phyloP scores from a whole-genome alignment of 805 yeast species.

The Wickerhamomyces mucosus region DNA sequence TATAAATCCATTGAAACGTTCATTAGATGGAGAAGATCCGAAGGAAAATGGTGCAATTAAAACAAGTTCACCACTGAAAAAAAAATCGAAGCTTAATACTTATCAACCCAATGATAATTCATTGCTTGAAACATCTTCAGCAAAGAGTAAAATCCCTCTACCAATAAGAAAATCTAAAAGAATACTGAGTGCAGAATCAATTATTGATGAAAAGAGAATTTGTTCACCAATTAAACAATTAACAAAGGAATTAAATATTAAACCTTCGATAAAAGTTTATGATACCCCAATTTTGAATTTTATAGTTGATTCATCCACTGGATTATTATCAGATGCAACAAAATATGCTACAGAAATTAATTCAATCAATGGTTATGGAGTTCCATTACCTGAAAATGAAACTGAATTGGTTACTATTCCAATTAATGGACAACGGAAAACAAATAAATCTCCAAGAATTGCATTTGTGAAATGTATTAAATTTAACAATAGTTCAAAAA shows the following conservation, averaged over 20 bases:
- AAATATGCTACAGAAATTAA: conserved; percentile 62
- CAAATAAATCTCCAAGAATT: conserved; percentile 7
- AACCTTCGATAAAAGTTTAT: conserved; percentile 9
- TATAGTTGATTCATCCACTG: conserved; percentile 55
- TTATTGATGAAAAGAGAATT: conserved; percentile 1
- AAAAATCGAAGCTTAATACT: too few relatives aligned
- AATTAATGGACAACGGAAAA: conserved; percentile 4
- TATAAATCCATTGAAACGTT: too few relatives aligned
- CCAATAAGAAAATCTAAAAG: conserved; percentile 3
- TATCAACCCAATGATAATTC: too few relatives aligned
- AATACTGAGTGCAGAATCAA: not conserved
- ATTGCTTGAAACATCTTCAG: too few relatives aligned
- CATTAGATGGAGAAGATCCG: too few relatives aligned
- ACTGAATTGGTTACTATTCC: conserved; percentile 57
- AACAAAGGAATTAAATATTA: too few relatives aligned
- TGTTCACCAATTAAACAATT: too few relatives aligned
- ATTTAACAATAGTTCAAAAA: conserved; percentile 1
- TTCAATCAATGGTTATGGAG: conserved; percentile 50
- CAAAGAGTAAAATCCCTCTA: conserved; percentile 16
- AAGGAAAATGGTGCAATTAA: too few relatives aligned
- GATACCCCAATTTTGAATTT: conserved; percentile 23
- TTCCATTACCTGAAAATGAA: conserved; percentile 48
- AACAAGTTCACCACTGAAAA: too few relatives aligned
- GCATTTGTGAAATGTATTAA: conserved; percentile 14
- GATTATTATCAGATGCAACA: conserved; percentile 53